These are phyloP conservation scores for Nakazawaea holstii DNA, from an alignment of 805 yeast genomes.

Conservation along the genomic window DNA sequence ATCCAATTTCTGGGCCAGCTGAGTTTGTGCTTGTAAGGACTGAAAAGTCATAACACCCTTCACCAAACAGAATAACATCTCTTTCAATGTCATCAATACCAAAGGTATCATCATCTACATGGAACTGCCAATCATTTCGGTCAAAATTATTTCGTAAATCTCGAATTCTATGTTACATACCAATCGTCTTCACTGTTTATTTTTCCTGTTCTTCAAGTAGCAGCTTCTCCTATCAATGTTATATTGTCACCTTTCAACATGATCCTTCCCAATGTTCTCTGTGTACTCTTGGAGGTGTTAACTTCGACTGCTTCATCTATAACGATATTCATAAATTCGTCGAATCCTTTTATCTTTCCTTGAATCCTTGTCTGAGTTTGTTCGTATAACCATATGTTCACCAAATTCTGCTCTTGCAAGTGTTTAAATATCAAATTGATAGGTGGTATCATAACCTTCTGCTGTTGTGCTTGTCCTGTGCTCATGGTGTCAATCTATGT, in stretches of 20 bases:
- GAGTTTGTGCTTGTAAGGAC: too few relatives aligned
- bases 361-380: constrained; percentile 72
- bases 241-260: constrained; percentile 92
- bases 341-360: constrained; percentile 88
- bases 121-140: too few relatives aligned
- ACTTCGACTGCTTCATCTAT: constrained; percentile 63
- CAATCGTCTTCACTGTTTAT: background rate
- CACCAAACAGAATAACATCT: too few relatives aligned
- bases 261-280: constrained; percentile 62
- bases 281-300: constrained; percentile 41
- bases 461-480: constrained; percentile 24
- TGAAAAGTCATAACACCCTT: too few relatives aligned
- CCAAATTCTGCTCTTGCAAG: constrained; percentile 75
- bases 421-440: constrained; percentile 85
- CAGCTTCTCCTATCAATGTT: constrained; percentile 48
- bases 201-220: background rate
- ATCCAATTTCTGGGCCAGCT: too few relatives aligned
- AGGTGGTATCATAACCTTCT: constrained; percentile 73
- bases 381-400: constrained; percentile 86
- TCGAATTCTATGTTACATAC: background rate
- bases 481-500: background rate
- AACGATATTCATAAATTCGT: constrained; percentile 90
- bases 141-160: too few relatives aligned
- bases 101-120: too few relatives aligned
- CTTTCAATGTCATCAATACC: too few relatives aligned